Base-by-base conservation (phyloP, 371 early-diverging fungal species). In the Apophysomyces elegans region DNA sequence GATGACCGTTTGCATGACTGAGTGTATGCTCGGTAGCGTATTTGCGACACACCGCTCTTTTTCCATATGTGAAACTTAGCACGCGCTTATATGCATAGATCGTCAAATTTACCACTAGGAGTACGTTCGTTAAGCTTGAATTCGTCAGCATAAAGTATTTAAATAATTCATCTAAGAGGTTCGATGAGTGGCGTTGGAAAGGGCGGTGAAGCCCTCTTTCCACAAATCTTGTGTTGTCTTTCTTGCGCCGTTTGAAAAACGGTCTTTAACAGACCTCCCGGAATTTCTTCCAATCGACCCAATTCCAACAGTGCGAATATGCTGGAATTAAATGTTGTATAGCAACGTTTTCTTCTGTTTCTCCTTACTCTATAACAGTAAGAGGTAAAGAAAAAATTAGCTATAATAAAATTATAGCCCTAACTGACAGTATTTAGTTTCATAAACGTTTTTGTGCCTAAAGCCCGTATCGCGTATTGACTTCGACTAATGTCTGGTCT, bases 61-160 rank as follows among this genome's bases (percentile, higher is more conserved):
- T 6, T 59, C 64, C 37, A n/a, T 21, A 35, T 45, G 46, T 11
- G 11, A 9, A 26, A 16, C 14, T 37, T 50, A 16, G n/a, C 14
- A 5, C 62, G 47, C 45, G 26, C 8, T 46, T 62, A 26, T 54
- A 5, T 46, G 11, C 9, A 47, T 12, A 43, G 21, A 18, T 18
- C 36, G 5, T 38, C 9, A 43, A 57, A 46, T 66, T 73, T 77
- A 82, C 83, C 79, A 82, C 83, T 64, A 73, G 73, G 64, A 77
- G 72, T 68, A 82, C 79, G 63, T 82, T 82, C 35, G 83, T 79
- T 68, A 82, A 76, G 68, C 79, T 82, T 38, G 83, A 75, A 70
- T 82, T 78, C 56, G 78, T 70, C 46, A 82, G 75, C 83, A 82
- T 82, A 64, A 62, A 68, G 67, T 32, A 61, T 44, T 46, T 61